phyloP scores from a whole-genome alignment of 805 yeast genomes.

The Schwanniomyces sp. region DNA sequence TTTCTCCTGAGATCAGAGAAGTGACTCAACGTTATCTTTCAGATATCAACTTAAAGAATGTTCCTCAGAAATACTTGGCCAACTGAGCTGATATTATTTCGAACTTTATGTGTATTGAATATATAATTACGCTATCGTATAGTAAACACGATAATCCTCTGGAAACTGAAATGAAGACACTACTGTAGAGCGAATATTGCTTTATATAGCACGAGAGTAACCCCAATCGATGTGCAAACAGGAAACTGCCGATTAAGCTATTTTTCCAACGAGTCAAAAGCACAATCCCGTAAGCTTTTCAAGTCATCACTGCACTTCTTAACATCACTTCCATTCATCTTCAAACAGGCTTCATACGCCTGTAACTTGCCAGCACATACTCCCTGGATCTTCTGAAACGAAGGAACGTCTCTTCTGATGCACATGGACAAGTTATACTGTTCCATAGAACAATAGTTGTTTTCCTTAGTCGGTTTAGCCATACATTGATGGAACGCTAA shows the following conservation, averaged over 20 bases:
- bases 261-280: constrained; percentile 39
- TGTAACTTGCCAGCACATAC: constrained; percentile 59
- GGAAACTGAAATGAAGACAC: neutral
- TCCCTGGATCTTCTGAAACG: constrained; percentile 65
- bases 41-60: constrained; percentile 27
- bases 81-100: neutral
- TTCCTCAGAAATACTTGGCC: constrained; percentile 27
- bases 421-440: constrained; percentile 62
- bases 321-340: constrained; percentile 42
- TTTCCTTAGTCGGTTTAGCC: constrained; percentile 52
- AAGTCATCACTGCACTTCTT: constrained; percentile 55
- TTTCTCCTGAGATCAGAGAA: constrained; percentile 25
- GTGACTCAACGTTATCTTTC: constrained; percentile 29
- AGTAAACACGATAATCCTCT: neutral
- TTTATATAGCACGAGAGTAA: too few relatives aligned
- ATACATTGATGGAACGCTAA: constrained; percentile 74
- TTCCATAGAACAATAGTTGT: constrained; percentile 50
- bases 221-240: too few relatives aligned
- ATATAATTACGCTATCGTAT: neutral
- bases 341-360: constrained; percentile 66
- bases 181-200: too few relatives aligned
- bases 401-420: constrained; percentile 64
- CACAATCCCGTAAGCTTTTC: constrained; percentile 63
- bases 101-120: neutral
- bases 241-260: neutral